Evolutionary conservation across 2,329 filamentous ascomycete genomes (phyloP), one percentile per base, ranked within the genome.

Genomic region (Ophiosphaerella korrae): DNA sequence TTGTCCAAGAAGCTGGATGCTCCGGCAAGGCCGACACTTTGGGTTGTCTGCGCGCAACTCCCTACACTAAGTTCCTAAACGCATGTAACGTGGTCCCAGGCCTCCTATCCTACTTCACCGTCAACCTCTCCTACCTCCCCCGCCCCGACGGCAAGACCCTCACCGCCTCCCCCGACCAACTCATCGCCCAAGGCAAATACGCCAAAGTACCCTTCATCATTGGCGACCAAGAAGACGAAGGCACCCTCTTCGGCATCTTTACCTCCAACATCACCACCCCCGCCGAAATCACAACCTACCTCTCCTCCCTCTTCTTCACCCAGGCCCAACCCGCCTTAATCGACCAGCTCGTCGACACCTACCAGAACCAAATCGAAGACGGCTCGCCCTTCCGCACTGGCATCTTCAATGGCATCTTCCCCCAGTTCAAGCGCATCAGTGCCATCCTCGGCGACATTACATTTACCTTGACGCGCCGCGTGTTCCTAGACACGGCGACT

Each of bases 191-290:
- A 0, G 84, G 86, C 12, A 78, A 79, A 53, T 86, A 84, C 55
- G 80, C 84, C 7, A 77, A 79, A 11, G 81, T 87, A 0, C 85
- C 85, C 2, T 80, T 87, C 66, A 87, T 88, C 48, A 81, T 88
- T 34, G 88, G 89, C 36, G 82, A 90, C 65, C 88, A 91, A 71
- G 88, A 92, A 75, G 89, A 93, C 65, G 89, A 93, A 71, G 88
- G 89, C 14, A 91, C 89, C 0, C 72, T 92, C 2, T 91, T 92
- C 67, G 78, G 85, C 5, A 77, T 92, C 31, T 86, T 87, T 69
- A 87, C 89, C 57, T 67, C 73, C 29, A 90, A 92, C 67, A 75
- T 92, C 43, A 88, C 83, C 8, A 87, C 80, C 1, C 84, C 80
- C 0, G 73, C 74, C 1, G 73, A 84, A 5, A 60, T 92, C 0